Base-by-base conservation (phyloP, 148 eudicot species). In the Vaccinium corymbosum region DNA sequence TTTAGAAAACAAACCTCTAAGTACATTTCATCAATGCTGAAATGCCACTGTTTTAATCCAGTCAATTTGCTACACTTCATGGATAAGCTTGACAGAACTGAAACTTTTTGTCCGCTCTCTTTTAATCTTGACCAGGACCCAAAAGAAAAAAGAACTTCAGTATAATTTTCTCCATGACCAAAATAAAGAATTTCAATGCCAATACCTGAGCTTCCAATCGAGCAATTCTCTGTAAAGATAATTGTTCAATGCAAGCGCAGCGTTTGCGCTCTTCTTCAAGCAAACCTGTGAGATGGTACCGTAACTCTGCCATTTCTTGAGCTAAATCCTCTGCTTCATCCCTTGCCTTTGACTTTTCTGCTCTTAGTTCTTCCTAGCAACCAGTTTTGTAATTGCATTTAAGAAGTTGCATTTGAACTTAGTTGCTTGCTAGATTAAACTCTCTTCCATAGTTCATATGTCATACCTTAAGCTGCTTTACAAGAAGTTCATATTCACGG, bases 301-400 rank as follows among this genome's bases (percentile, higher is more conserved):
- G 88, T 83, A 95, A 83, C 86, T 95, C 98, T 6, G 98, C 98
- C 98, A 95, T 95, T 90, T 95, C 98, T 79, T 95, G 98, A 84
- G 98, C 87, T 61, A 95, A 87, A 82, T 95, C 98, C 81, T 93
- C 98, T 2, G 92, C 93, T 81, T 95, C 97, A 85, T 95, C 98
- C 81, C 92, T 95, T 57, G 97, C 91, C 86, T 87, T 95, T 11
- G 86, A 80, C 86, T 87, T 95, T 86, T 92, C 90, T 76, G 82
- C 90, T 85, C 82, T 89, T 25, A 95, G 88, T 82, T 93, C 93
- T 80, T 89, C 94, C 91, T 90, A 83, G 85, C 50, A 87, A 83
- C 59, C 46, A 84, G 59, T 53, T 38, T 13, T 51, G n/a, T 17
- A n/a, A 71, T 52, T 72, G 53, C 29, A 66, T 25, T 82, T 35